Evolutionary conservation across 2,329 filamentous ascomycete genomes (phyloP).

Genomic region (Clathrospora elynae): DNA sequence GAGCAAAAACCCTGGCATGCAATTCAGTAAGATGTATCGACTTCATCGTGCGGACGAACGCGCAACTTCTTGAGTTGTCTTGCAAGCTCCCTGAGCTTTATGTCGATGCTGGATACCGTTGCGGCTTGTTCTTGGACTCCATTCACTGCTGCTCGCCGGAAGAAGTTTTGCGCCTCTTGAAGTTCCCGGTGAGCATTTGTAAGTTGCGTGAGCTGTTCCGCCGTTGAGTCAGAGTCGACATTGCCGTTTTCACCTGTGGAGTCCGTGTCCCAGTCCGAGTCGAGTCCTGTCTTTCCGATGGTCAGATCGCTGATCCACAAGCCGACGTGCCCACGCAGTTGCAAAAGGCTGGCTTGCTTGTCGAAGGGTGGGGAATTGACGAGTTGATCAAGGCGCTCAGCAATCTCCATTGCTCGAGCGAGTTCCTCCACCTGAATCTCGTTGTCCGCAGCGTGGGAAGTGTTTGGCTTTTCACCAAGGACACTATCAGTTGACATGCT

Average conservation of each 20-base stretch:
- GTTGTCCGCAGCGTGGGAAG: slow-evolving; percentile 25
- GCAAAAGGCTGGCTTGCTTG: slow-evolving; percentile 67
- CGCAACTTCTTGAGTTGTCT: slow-evolving; percentile 8
- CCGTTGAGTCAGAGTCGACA: neutral
- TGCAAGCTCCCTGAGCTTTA: slow-evolving; percentile 24
- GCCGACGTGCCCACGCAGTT: slow-evolving; percentile 73
- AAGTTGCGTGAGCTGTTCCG: slow-evolving; percentile 21
- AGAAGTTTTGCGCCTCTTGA: slow-evolving; percentile 27
- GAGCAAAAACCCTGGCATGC: no score
- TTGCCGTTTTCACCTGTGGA: slow-evolving; percentile 4
- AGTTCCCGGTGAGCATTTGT: slow-evolving; percentile 29
- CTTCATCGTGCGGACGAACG: no score
- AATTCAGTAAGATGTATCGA: no score
- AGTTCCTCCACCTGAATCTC: slow-evolving; percentile 59
- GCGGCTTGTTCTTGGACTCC: slow-evolving; percentile 21
- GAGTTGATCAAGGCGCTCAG: slow-evolving; percentile 70
- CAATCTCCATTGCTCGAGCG: slow-evolving; percentile 65
- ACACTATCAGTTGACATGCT: slow-evolving; percentile 20
- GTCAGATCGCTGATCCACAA: slow-evolving; percentile 76
- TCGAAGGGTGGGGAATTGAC: slow-evolving; percentile 73
- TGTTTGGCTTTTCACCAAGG: slow-evolving; percentile 12
- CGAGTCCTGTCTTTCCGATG: slow-evolving; percentile 38
- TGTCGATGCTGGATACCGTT: slow-evolving; percentile 25
- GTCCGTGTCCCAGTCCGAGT: slow-evolving; percentile 26
- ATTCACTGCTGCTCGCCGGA: slow-evolving; percentile 30